Conservation (phyloP, 495 filamentous ascomycete species). For the Aspergillus avenaceus region DNA sequence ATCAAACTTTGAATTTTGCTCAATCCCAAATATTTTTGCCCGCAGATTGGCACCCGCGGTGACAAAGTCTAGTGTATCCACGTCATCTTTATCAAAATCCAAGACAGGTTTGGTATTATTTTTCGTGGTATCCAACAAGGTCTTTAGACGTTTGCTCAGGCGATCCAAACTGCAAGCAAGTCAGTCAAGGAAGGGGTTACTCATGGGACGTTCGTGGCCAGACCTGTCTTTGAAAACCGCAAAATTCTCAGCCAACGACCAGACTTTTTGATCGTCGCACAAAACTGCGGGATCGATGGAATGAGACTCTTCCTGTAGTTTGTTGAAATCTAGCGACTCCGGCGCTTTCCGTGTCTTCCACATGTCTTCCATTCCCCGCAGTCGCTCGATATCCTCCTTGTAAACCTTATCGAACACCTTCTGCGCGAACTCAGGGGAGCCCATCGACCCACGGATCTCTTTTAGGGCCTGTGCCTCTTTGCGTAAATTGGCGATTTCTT, state of each 20-base stretch:
- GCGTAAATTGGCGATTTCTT: slow-evolving; percentile 82
- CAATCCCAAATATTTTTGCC: slow-evolving; percentile 80
- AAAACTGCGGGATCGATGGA: slow-evolving; percentile 52
- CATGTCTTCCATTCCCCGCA: slow-evolving; percentile 92
- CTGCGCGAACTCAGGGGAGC: slow-evolving; percentile 69
- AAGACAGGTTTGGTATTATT: slow-evolving; percentile 60
- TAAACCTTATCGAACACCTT: slow-evolving; percentile 94
- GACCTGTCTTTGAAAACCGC: slow-evolving; percentile 79
- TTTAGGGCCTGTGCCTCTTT: slow-evolving; percentile 80
- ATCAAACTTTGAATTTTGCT: slow-evolving; percentile 85
- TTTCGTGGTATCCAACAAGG: slow-evolving; percentile 45
- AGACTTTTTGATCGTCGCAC: slow-evolving; percentile 67
- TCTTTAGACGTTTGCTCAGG: slow-evolving; percentile 67
- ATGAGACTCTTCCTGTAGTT: slow-evolving; percentile 43
- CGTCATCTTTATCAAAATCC: slow-evolving; percentile 94
- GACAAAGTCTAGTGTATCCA: slow-evolving; percentile 93
- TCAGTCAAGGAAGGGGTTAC: slow-evolving; percentile 3
- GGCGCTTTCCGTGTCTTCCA: slow-evolving; percentile 84
- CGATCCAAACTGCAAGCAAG: slow-evolving; percentile 55
- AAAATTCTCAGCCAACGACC: slow-evolving; percentile 78
- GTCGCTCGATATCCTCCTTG: slow-evolving; percentile 73
- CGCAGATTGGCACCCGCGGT: slow-evolving; percentile 84
- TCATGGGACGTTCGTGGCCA: neutral
- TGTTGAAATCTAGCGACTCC: slow-evolving; percentile 63
- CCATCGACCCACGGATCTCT: slow-evolving; percentile 77